These are phyloP conservation scores for Leccinum pseudoinsigne DNA, from an alignment of 1,284 basidiomycete genomes.

Conservation along the genomic window DNA sequence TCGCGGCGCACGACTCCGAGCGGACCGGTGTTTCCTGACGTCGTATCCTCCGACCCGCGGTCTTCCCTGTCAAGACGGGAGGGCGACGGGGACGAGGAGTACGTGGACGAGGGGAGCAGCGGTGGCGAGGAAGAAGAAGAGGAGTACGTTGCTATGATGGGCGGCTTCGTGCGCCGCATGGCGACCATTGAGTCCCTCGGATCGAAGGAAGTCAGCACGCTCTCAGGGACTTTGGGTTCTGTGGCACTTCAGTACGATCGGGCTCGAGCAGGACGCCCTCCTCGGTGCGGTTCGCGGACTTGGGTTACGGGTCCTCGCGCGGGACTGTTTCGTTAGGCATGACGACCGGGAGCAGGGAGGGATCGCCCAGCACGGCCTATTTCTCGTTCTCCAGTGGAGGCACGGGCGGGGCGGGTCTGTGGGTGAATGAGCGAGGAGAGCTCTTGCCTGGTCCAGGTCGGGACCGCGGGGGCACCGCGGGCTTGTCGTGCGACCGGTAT, in stretches of 20 bases:
- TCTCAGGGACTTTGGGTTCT: constrained; percentile 23
- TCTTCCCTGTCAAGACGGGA: constrained; percentile 10
- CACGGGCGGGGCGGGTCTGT: constrained; percentile 8
- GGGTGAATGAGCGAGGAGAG: constrained; percentile 33
- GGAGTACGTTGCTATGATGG: constrained; percentile 55
- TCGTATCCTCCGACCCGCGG: constrained; percentile 17
- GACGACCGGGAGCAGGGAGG: constrained; percentile 1
- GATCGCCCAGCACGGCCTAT: constrained; percentile 28
- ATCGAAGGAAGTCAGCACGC: constrained; percentile 45
- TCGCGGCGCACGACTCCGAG: constrained; percentile 3
- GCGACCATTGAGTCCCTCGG: constrained; percentile 77
- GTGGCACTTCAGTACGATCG: constrained; percentile 22
- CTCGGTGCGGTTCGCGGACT: constrained; percentile 24
- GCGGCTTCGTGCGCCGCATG: constrained; percentile 65
- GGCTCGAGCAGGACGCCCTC: constrained; percentile 17
- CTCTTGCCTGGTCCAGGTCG: constrained; percentile 11
- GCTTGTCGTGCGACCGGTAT: constrained; percentile 14
- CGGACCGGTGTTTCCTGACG: constrained; percentile 14
- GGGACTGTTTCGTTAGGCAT: constrained; percentile 12
- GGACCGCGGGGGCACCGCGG: constrained; percentile 2
- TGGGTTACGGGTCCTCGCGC: constrained; percentile 9
- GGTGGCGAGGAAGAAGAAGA: constrained; percentile 42
- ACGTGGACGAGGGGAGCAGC: background rate
- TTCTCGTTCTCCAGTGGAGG: constrained; percentile 29
- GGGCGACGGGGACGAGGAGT: background rate